These are phyloP conservation scores for Quercus berberidifolia DNA, from an alignment of 306 rosid genomes.

Conservation along the genomic window DNA sequence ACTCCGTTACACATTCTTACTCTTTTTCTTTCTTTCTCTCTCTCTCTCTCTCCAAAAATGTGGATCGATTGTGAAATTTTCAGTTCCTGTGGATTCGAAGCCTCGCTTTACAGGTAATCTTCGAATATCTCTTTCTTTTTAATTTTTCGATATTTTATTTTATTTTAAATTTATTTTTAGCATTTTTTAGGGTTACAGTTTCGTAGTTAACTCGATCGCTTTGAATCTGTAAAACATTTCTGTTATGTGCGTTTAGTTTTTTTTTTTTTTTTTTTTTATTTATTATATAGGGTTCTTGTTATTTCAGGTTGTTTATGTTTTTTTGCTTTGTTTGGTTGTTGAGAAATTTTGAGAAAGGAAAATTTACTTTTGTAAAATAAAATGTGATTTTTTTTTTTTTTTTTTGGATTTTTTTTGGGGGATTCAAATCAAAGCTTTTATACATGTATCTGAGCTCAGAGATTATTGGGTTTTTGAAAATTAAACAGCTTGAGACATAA, in stretches of 20 bases:
- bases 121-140: constrained; percentile 8
- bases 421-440: neutral
- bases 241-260: neutral
- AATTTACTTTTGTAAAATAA: neutral
- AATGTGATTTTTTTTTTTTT: neutral
- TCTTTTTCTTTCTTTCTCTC: neutral
- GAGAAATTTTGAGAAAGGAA: neutral
- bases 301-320: neutral
- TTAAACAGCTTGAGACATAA: neutral
- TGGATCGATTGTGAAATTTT: constrained; percentile 14
- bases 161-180: neutral
- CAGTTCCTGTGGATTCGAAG: constrained; percentile 9
- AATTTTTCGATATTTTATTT: neutral
- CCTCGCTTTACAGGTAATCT: constrained; percentile 18
- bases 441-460: neutral
- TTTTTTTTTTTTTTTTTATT: neutral
- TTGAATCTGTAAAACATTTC: neutral
- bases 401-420: neutral
- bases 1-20: neutral
- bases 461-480: neutral
- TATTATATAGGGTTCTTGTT: neutral
- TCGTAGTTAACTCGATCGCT: neutral
- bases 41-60: constrained; percentile 9
- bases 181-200: neutral
- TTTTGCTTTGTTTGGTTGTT: neutral